Evolutionary conservation across 2,329 filamentous ascomycete species (phyloP).

Genomic region (Colletotrichum euphorbiae): DNA sequence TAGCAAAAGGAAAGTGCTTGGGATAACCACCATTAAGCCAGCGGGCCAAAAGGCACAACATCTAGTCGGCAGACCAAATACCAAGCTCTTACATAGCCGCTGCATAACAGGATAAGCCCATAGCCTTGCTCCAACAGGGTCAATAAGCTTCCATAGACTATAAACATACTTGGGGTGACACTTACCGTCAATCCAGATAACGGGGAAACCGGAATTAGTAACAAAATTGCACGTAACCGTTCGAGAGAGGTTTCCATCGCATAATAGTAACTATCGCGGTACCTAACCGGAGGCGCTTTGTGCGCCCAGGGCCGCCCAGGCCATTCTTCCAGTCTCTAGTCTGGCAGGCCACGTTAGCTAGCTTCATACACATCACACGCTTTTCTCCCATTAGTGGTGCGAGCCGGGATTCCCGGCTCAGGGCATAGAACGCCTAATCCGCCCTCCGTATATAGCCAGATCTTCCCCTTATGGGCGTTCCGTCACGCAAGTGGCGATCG

Average conservation of each 20-base stretch:
- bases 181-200: not conserved
- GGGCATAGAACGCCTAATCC: too few species aligned
- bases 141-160: not conserved
- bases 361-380: too few species aligned
- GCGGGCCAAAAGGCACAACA: not conserved
- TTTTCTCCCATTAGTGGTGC: too few species aligned
- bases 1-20: not conserved
- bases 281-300: not conserved
- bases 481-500: too few species aligned
- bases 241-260: not conserved
- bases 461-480: too few species aligned
- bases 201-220: not conserved
- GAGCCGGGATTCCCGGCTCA: too few species aligned
- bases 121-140: not conserved
- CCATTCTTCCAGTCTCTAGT: too few species aligned
- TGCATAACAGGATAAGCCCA: not conserved
- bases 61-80: not conserved
- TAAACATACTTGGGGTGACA: not conserved
- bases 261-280: not conserved
- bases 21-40: not conserved
- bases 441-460: too few species aligned
- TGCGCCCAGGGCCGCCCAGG: too few species aligned
- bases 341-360: too few species aligned
- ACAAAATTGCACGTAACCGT: not conserved
- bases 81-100: not conserved